A percentile compares a stretch with the other conserved stretches of the same genome.
These are phyloP conservation scores for Arachis monticola DNA, from an alignment of 331 rosid species.

Conservation along the genomic window DNA sequence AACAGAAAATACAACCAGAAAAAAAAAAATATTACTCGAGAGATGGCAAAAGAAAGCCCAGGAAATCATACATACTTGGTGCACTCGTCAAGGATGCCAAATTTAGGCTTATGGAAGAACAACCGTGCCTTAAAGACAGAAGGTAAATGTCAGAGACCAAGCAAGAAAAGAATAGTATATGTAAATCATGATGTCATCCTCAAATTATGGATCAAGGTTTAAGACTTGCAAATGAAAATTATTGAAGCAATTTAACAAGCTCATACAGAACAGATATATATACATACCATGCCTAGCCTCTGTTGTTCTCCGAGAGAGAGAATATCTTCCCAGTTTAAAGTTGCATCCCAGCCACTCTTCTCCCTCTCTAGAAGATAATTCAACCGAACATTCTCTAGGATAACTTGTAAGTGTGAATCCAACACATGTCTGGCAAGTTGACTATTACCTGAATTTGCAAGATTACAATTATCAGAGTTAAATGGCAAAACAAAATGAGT, in stretches of 20 bases:
- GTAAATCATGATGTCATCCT: conserved; percentile 17
- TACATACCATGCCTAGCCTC: conserved; percentile 95
- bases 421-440: conserved; percentile 51
- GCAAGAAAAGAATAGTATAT: conserved; percentile 23
- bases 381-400: conserved; percentile 86
- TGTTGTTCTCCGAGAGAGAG: conserved; percentile 99
- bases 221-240: conserved; percentile 10
- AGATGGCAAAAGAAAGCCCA: conserved; percentile 7
- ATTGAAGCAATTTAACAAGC: conserved; percentile 29
- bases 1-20: conserved; percentile 23
- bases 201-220: conserved; percentile 1
- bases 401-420: conserved; percentile 68
- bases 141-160: conserved; percentile 38
- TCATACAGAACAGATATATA: conserved; percentile 24
- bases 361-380: conserved; percentile 92
- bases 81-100: conserved; percentile 96
- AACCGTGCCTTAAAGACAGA: conserved; percentile 75
- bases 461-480: conserved; percentile 39
- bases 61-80: conserved; percentile 76
- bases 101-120: conserved; percentile 94
- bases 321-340: conserved; percentile 86
- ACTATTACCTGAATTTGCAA: conserved; percentile 56
- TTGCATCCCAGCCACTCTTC: conserved; percentile 86
- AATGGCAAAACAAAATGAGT: conserved; percentile 7
- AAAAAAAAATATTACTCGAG: conserved; percentile 5